Evolutionary conservation across 371 early-diverging fungal genomes (phyloP).

Genomic region (Nosema granulosis): DNA sequence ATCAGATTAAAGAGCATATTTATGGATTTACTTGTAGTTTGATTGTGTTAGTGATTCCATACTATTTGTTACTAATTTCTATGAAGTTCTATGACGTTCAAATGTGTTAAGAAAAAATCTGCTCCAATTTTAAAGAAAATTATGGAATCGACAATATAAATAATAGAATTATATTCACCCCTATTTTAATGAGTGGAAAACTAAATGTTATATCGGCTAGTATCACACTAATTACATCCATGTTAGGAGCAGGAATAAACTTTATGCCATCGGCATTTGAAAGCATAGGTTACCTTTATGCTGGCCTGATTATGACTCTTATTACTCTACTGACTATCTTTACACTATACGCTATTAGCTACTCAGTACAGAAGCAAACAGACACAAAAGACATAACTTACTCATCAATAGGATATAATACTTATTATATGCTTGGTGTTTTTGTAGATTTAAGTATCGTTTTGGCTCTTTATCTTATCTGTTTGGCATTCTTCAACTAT

Average conservation of each 20-base stretch:
- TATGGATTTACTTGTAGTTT: too few relatives aligned
- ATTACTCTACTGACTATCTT: slow-evolving; percentile 13
- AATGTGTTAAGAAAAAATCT: too few relatives aligned
- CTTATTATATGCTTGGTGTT: background rate
- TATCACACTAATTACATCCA: slow-evolving; percentile 59
- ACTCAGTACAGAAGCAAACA: slow-evolving; percentile 25
- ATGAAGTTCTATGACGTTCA: too few relatives aligned
- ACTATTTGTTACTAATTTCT: too few relatives aligned
- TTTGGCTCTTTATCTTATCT: background rate
- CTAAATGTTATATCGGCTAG: too few relatives aligned
- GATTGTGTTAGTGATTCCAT: too few relatives aligned
- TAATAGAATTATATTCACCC: too few relatives aligned
- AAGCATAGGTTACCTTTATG: slow-evolving; percentile 50
- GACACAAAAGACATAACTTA: slow-evolving; percentile 15
- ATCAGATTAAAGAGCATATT: too few relatives aligned
- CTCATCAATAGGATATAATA: slow-evolving; percentile 14
- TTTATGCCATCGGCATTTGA: slow-evolving; percentile 60
- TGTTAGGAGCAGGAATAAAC: slow-evolving; percentile 61
- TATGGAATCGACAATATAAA: too few relatives aligned
- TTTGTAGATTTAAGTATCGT: slow-evolving; percentile 17
- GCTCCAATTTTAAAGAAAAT: too few relatives aligned
- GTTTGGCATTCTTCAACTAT: slow-evolving; percentile 21
- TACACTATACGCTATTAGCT: slow-evolving; percentile 12
- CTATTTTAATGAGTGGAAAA: too few relatives aligned
- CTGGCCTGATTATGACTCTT: background rate